Evolutionary conservation across 768 basidiomycete genomes (phyloP), one percentile per base, ranked within the genome.

Genomic region (Ephemerocybe angulata): DNA sequence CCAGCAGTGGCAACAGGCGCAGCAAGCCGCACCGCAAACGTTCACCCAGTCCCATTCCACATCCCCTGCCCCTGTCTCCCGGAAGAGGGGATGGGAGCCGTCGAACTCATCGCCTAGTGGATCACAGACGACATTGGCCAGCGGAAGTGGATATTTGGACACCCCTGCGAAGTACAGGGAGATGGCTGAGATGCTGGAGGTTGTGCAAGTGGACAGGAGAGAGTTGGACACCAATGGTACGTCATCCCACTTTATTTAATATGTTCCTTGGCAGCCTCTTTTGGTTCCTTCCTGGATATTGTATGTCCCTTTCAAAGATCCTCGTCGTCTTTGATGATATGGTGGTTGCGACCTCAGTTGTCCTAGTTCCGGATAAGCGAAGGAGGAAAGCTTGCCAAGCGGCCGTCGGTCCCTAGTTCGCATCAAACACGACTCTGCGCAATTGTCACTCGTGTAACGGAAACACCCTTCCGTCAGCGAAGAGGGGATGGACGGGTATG

Each of bases 51-150:
- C 63, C 15, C 69, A 70, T 3, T 59, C 66, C 33, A 65, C 73
- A 63, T 66, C 77, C 27, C 67, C 75, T 4, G 69, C 78, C 19
- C 63, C 74, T 19, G 64, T 76, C 37, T 75, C 79, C 3, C 73
- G 80, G 50, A 88, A 88, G 67, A 73, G 89, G 65, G 86, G 85
- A 28, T 90, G 89, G 89, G 82, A 83, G 37, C 88, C 89, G 3
- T 74, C 80, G 1, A 76, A 73, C 53, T 74, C 81, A 40, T 83
- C 82, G 58, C 78, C 79, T 10, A 84, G 80, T 64, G 73, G 63
- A 63, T 80, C 82, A 5, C 67, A 76, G 46, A 72, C 82, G 44
- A 81, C 76, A 3, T 67, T 80, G 2, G 68, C 82, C 3, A 84
- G 80, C 2, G 78, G 83, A 4, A 74, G 66, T 55, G 88, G 87